Base-by-base conservation (phyloP, 2,329 filamentous ascomycete species). In the Trichoderma citrinoviride region DNA sequence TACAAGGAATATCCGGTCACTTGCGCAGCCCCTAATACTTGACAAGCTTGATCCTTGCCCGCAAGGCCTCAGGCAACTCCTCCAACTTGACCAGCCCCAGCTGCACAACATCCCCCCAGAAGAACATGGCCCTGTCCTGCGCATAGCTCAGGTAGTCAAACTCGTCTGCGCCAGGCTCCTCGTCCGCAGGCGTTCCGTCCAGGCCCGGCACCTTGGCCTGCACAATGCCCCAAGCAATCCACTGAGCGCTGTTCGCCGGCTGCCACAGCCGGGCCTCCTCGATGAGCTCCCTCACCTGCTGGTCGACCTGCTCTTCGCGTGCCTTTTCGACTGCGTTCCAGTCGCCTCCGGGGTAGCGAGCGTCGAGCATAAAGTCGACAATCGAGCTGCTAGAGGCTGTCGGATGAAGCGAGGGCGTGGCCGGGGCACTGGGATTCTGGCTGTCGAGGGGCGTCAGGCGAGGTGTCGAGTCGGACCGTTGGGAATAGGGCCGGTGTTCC, bases 201-300 rank as follows among this genome's bases (percentile, higher is more conserved):
- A 94, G 81, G 0, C 88, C 65, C 91, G 91, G 88, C 1, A 96
- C 83, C 74, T 95, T 93, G 54, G 95, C 94, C 78, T 99, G 95
- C 58, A 99, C 90, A 67, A 98, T 92, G 25, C 95, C 95, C 95
- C 95, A 99, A 1, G 93, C 91, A 25, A 96, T 87, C 95, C 95
- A 99, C 78, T 91, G 87, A 2, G 92, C 92, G 41, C 90, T 93
- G 77, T 95, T 96, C 44, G 92, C 91, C 0, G 91, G 82, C 3
- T 95, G 87, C 95, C 95, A 99, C 52, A 96, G 81, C 17, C 87
- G 83, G 2, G 92, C 88, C 78, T 98, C 93, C 46, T 89, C 85
- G 73, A 95, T 80, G 29, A 99, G 81, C 58, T 87, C 84, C 55
- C 86, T 81, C 6, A 96, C 83, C 71, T 90, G 86, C 43, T 81